Evolutionary conservation across 805 yeast genomes (phyloP), one percentile per base, ranked within the genome.

Genomic region (Barnettozyma sp.): DNA sequence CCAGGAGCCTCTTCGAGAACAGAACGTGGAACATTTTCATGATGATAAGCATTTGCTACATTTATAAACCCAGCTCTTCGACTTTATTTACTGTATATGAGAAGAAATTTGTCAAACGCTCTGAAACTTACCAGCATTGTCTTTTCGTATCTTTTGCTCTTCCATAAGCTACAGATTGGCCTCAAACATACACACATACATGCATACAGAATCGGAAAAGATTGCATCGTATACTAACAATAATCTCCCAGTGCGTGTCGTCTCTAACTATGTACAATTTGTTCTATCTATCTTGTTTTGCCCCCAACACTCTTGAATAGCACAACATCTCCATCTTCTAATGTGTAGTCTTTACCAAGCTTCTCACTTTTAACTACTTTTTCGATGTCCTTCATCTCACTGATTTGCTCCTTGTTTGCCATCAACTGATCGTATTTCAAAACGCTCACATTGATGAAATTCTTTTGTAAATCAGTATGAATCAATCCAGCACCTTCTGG

Each of bases 401-500:
- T 38, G 12, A 43, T 41, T 11, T 43, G 33, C 10, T 44, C 44
- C 26, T 43, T 36, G 4, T 28, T 35, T 15, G 36, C 38, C 19
- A 59, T 45, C 36, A 81, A 58, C 48, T 83, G 92, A 5, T 71
- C 66, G 55, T 70, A 81, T 50, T 81, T 81, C 52, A 73, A 69
- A 20, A 87, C 82, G 39, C 78, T 76, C 8, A 92, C 94, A 52
- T 75, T 73, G 31, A 87, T 75, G 55, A 87, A 87, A 1, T 94
- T 82, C 50, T 78, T 74, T 61, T 81, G 78, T 37, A 86, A 62
- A 56, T 86, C 96, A 2, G 85, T 81, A 56, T 87, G 96, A 41
- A 87, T 87, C 22, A 81, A 79, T 16, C 88, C 94, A 1, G 96
- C 96, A 3, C 94, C 95, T 43, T 83, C 83, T 25, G 90, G 88